Base-by-base conservation (phyloP, 2,329 filamentous ascomycete species). In the Lasiodiplodia sp. region DNA sequence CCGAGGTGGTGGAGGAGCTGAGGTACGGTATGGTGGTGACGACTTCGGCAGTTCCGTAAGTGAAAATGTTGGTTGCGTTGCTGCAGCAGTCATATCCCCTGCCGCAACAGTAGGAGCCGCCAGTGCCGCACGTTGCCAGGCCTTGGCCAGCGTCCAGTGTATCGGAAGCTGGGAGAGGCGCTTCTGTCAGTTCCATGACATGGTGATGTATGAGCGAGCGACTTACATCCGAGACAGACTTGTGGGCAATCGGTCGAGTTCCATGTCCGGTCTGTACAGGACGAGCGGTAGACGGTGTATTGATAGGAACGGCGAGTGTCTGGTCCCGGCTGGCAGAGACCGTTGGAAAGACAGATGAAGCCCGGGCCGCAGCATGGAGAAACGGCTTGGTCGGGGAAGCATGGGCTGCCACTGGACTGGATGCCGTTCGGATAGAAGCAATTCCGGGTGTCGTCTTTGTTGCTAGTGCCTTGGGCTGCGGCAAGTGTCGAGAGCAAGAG, bases 291-390 rank as follows among this genome's bases (percentile, higher is more conserved):
- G 53, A 70, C 71, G 28, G 71, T 66, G 47, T 73, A 75, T 16
- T 66, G 60, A 57, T 73, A 72, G 3, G 65, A 68, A 34, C 64
- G 53, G 53, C 52, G 57, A 3, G 67, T 49, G 16, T 72, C 71
- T 6, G 72, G 69, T 11, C 73, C 72, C 16, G 72, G 71, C 23
- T 67, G 28, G 66, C 73, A 75, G 8, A 75, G 72, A 1, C 72
- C 72, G 34, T 72, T 74, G 53, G 71, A 71, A 21, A 73, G 66
- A 53, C 73, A 75, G 11, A 74, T 47, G 56, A 73, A 75, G 16
- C 70, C 72, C 34, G 72, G 72, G 7, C 72, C 72, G 64, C 73
- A 75, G 60, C 73, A 75, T n/a, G 66, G 40, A 49, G 73, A 75
- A 3, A 73, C 72, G 12, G 66, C 62, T 18, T 69, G 62, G 44